A percentile compares a stretch with the other conserved stretches of the same genome.
Evolutionary conservation across 805 yeast genomes (phyloP).

Genomic region (Wickerhamiella galacta): DNA sequence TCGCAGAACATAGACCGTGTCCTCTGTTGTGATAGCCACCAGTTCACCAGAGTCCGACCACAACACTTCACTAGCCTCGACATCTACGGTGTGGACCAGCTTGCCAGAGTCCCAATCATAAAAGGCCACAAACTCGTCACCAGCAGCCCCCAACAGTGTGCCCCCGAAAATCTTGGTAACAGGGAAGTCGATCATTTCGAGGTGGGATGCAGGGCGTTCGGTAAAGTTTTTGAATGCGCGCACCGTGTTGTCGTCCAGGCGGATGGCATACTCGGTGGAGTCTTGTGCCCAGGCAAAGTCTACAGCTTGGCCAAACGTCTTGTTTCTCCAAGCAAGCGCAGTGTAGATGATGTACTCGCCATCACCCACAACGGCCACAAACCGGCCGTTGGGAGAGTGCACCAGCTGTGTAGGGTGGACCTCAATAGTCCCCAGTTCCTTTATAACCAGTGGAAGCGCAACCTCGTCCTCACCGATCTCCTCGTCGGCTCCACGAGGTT

Average conservation of each 20-base stretch:
- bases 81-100: constrained; percentile 77
- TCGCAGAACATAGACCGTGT: constrained; percentile 60
- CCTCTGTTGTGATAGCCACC: constrained; percentile 54
- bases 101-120: constrained; percentile 87
- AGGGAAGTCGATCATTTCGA: constrained; percentile 38
- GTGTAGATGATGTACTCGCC: constrained; percentile 94
- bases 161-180: constrained; percentile 81
- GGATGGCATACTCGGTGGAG: constrained; percentile 69
- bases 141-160: constrained; percentile 63
- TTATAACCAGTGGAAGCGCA: constrained; percentile 51
- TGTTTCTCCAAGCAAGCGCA: constrained; percentile 95
- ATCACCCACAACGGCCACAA: constrained; percentile 93
- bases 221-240: constrained; percentile 71
- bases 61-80: constrained; percentile 52
- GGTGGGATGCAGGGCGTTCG: constrained; percentile 45
- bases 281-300: constrained; percentile 95
- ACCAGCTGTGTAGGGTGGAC: constrained; percentile 72
- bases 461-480: constrained; percentile 7
- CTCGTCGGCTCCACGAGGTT: constrained; percentile 49
- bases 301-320: constrained; percentile 73
- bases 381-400: constrained; percentile 96
- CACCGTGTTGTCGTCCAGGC: constrained; percentile 50
- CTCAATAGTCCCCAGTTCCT: constrained; percentile 90
- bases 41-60: constrained; percentile 94
- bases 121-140: constrained; percentile 65